A percentile compares a stretch with the other conserved stretches of the same genome.
Evolutionary conservation across 2,329 filamentous ascomycete species (phyloP).

Genomic region (Cladophialophora chaetospira): DNA sequence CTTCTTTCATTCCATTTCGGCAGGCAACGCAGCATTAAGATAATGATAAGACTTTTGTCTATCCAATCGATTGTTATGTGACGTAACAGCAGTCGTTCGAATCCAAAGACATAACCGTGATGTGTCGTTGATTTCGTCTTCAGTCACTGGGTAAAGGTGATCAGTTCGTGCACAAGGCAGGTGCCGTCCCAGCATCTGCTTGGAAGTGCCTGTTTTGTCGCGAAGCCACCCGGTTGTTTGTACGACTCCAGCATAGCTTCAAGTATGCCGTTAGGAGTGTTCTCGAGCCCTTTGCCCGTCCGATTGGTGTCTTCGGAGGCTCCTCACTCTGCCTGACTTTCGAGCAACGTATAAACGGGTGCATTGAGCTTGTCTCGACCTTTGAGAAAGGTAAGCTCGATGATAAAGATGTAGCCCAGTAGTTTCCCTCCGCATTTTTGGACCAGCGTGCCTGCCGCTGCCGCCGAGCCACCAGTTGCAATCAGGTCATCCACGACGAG

Average conservation of each 20-base stretch:
- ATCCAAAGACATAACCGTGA: background rate
- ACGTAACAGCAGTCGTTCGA: background rate
- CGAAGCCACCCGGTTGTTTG: too few species aligned
- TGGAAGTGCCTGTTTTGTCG: too few species aligned
- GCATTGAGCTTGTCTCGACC: slow-evolving; percentile 85
- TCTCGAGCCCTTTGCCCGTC: background rate
- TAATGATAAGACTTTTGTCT: background rate
- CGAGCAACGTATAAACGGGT: slow-evolving; percentile 81
- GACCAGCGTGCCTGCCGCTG: slow-evolving; percentile 83
- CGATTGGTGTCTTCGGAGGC: background rate
- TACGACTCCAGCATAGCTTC: too few species aligned
- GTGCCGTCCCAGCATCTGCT: too few species aligned
- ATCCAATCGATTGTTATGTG: background rate
- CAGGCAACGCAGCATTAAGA: background rate
- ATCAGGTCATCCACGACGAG: slow-evolving; percentile 97
- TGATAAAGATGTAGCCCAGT: slow-evolving; percentile 89
- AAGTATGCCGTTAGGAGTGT: too few species aligned
- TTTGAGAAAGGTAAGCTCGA: slow-evolving; percentile 91
- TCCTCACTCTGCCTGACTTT: slow-evolving; percentile 50
- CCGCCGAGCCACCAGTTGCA: slow-evolving; percentile 91
- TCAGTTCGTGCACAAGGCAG: too few species aligned
- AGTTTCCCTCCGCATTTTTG: slow-evolving; percentile 82
- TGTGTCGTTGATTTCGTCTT: background rate
- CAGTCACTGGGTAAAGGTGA: too few species aligned
- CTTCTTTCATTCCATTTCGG: too few species aligned